These are phyloP conservation scores for Alternaria metachromatica DNA, from an alignment of 2,329 filamentous ascomycete genomes.

Conservation along the genomic window DNA sequence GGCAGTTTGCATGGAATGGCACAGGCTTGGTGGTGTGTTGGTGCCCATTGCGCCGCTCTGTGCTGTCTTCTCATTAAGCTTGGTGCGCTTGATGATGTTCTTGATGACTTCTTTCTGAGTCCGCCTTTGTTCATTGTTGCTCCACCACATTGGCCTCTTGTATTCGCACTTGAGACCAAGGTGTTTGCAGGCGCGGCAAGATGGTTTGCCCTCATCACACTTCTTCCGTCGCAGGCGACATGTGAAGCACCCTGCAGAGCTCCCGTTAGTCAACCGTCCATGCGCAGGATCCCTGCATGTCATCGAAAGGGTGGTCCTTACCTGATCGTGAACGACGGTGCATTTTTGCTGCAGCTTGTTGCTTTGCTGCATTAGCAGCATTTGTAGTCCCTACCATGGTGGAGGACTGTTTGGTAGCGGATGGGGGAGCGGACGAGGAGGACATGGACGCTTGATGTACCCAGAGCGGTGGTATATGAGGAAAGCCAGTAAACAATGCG, in stretches of 20 bases:
- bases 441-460: constrained; percentile 57
- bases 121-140: constrained; percentile 84
- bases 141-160: constrained; percentile 97
- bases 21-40: constrained; percentile 77
- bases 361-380: constrained; percentile 58
- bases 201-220: constrained; percentile 71
- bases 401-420: constrained; percentile 50
- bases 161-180: constrained; percentile 92
- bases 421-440: constrained; percentile 53
- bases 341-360: constrained; percentile 76
- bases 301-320: constrained; percentile 59
- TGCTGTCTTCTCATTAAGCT: constrained; percentile 84
- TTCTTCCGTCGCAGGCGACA: constrained; percentile 73
- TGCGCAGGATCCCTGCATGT: constrained; percentile 48
- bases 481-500: constrained; percentile 50
- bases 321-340: constrained; percentile 94
- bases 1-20: constrained; percentile 81
- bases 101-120: constrained; percentile 96
- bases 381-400: constrained; percentile 59
- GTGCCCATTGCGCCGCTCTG: constrained; percentile 56
- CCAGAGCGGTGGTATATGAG: constrained; percentile 49
- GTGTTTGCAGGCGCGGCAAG: constrained; percentile 69
- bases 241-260: constrained; percentile 67
- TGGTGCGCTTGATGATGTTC: constrained; percentile 95
- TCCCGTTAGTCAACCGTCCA: constrained; percentile 46